phyloP scores from a whole-genome alignment of 169 alveolate genomes.

The Plasmodium sp. region DNA sequence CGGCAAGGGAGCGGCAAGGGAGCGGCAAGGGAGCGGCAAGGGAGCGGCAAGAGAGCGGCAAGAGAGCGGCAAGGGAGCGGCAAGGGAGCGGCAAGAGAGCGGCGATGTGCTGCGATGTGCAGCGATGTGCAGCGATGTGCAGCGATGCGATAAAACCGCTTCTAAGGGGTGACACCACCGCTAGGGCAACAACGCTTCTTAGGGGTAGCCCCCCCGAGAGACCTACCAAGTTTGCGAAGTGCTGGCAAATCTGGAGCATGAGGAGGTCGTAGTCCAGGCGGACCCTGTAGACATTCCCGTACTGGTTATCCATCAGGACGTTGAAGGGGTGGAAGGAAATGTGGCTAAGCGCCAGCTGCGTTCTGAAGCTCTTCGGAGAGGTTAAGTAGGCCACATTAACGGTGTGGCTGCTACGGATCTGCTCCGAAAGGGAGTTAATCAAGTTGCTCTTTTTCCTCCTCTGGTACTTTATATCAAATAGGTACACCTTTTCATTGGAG shows the following conservation, averaged over 20 bases:
- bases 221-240: slow-evolving; percentile 58
- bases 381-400: slow-evolving; percentile 36
- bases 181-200: neutral
- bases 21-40: neutral
- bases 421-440: neutral
- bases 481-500: slow-evolving; percentile 37
- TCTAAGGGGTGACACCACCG: neutral
- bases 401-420: neutral
- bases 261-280: slow-evolving; percentile 31
- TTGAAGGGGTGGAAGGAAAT: slow-evolving; percentile 19
- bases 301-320: slow-evolving; percentile 29
- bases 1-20: neutral
- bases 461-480: slow-evolving; percentile 35
- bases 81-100: neutral
- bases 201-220: neutral
- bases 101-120: no score
- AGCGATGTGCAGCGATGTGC: no score
- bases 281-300: slow-evolving; percentile 38
- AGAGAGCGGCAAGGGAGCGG: no score
- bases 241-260: slow-evolving; percentile 70
- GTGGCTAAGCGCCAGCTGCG: slow-evolving; percentile 15
- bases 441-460: neutral
- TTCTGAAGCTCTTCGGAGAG: slow-evolving; percentile 27
- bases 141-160: neutral
- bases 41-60: no score